phyloP scores from a whole-genome alignment of 164 flowering plant species.

The Berberis thunbergii region DNA sequence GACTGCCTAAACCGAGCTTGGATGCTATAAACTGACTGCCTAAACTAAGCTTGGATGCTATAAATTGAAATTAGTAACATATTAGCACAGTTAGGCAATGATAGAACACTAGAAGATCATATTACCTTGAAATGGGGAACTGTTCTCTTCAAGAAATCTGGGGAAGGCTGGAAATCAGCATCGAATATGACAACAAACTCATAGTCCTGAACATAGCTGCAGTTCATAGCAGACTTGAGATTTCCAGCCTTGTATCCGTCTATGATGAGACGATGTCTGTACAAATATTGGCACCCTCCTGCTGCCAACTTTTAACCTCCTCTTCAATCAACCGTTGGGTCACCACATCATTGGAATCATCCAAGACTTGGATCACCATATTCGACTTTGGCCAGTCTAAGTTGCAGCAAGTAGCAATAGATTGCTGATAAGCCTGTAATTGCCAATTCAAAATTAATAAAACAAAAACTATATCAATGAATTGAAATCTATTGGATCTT shows the following conservation, averaged over 20 bases:
- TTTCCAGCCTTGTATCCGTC: constrained; percentile 99
- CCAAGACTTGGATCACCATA: constrained; percentile 73
- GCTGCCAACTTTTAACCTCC: constrained; percentile 85
- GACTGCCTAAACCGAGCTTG: too few relatives aligned
- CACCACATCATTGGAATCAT: constrained; percentile 82
- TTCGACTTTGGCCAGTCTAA: constrained; percentile 87
- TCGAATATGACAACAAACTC: constrained; percentile 91
- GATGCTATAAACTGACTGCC: too few relatives aligned
- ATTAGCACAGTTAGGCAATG: too few relatives aligned
- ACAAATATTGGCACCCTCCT: constrained; percentile 70
- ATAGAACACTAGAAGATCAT: too few relatives aligned
- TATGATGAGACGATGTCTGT: constrained; percentile 69
- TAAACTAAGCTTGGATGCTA: too few relatives aligned
- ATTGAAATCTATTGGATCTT: not conserved
- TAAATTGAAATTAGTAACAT: too few relatives aligned
- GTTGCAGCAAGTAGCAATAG: constrained; percentile 84
- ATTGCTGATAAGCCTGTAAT: constrained; percentile 85
- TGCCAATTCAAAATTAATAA: not conserved
- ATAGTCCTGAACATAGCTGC: constrained; percentile 82
- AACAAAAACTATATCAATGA: not conserved
- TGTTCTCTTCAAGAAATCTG: constrained; percentile 71
- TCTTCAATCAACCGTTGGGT: constrained; percentile 68
- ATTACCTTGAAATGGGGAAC: constrained; percentile 86
- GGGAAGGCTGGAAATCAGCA: constrained; percentile 90
- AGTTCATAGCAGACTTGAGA: constrained; percentile 93